phyloP scores from a whole-genome alignment of 176 grass and related monocot species.

The Saccharum officinarum region DNA sequence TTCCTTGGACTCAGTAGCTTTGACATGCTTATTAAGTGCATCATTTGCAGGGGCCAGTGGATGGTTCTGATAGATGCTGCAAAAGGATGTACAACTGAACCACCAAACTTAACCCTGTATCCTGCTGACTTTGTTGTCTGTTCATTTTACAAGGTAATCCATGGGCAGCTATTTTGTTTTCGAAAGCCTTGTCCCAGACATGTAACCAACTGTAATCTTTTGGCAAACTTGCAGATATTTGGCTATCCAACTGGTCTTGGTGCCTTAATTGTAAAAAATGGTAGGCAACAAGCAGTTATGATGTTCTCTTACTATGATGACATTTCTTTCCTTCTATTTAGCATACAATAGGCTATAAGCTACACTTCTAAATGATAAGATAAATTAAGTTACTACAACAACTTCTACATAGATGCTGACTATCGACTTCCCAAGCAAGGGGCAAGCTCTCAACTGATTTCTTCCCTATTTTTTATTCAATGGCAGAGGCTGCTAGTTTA shows the following conservation, averaged over 20 bases:
- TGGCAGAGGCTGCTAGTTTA: constrained; percentile 78
- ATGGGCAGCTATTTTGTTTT: constrained; percentile 19
- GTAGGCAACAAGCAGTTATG: constrained; percentile 41
- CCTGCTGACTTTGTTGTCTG: constrained; percentile 95
- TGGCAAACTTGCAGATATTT: constrained; percentile 78
- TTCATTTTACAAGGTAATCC: constrained; percentile 95
- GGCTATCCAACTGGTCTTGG: constrained; percentile 98
- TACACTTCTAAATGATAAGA: too few relatives aligned
- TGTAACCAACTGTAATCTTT: constrained; percentile 35
- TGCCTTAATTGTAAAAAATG: constrained; percentile 86
- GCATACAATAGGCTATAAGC: too few relatives aligned
- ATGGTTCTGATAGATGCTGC: constrained; percentile 97
- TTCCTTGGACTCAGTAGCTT: neutral
- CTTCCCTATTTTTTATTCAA: constrained; percentile 34
- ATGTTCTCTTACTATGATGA: constrained; percentile 27
- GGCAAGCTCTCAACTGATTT: constrained; percentile 26
- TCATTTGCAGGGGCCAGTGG: constrained; percentile 55
- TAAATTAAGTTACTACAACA: too few relatives aligned
- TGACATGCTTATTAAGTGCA: constrained; percentile 26
- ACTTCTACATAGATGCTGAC: too few relatives aligned
- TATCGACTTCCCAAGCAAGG: neutral
- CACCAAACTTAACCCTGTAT: constrained; percentile 67
- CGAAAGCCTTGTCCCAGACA: constrained; percentile 4
- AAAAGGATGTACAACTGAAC: constrained; percentile 95
- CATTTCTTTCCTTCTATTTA: too few relatives aligned